A percentile compares a stretch with the other conserved stretches of the same genome.
These are phyloP conservation scores for Viola odorata DNA, from an alignment of 345 rosid genomes.

Conservation along the genomic window DNA sequence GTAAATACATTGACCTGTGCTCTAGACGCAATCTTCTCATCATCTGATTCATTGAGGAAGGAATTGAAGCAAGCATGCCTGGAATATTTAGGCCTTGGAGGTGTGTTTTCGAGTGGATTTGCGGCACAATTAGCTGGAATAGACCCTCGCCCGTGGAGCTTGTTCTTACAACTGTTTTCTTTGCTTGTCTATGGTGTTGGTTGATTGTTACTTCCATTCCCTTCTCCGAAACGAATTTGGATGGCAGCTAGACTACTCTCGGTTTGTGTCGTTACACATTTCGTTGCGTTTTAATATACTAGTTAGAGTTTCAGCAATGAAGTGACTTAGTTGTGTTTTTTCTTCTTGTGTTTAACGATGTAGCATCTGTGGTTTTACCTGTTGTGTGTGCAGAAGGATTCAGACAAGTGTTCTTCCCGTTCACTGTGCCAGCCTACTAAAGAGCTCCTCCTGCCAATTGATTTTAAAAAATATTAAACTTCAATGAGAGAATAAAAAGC, in stretches of 20 bases:
- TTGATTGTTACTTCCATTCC: constrained; percentile 42
- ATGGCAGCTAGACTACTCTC: constrained; percentile 38
- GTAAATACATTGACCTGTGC: constrained; percentile 48
- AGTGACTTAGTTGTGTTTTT: background rate
- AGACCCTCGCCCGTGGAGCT: constrained; percentile 36
- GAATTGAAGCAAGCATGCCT: constrained; percentile 51
- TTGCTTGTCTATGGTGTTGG: constrained; percentile 44
- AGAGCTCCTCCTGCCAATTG: background rate
- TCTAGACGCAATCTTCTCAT: constrained; percentile 40
- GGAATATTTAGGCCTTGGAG: constrained; percentile 46
- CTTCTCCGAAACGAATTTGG: constrained; percentile 43
- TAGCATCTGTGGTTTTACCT: background rate
- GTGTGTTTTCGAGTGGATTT: constrained; percentile 36
- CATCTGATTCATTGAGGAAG: constrained; percentile 39
- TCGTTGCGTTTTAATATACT: background rate
- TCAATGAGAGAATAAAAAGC: too few relatives aligned
- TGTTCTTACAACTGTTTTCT: constrained; percentile 42
- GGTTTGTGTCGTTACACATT: constrained; percentile 17
- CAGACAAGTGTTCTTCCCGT: background rate
- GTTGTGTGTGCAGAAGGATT: background rate
- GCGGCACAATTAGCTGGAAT: constrained; percentile 40
- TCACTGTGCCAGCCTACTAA: background rate
- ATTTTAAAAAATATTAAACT: too few relatives aligned
- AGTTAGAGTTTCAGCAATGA: background rate
- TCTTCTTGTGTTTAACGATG: background rate